These are phyloP conservation scores for Mitragyna speciosa DNA, from an alignment of 257 asterid genomes.

Conservation along the genomic window DNA sequence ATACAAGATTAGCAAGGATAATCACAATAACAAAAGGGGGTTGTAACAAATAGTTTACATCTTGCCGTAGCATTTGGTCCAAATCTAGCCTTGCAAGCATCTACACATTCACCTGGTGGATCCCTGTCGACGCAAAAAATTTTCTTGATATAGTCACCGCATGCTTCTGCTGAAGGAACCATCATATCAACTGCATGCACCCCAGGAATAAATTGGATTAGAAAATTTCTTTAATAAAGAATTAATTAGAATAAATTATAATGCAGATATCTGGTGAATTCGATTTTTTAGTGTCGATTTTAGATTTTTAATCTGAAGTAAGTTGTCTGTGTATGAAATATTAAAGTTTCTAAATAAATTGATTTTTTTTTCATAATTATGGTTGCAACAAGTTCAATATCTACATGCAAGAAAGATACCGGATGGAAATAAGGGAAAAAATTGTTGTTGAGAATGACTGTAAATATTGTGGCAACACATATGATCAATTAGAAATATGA, in stretches of 20 bases:
- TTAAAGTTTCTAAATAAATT: too few relatives aligned
- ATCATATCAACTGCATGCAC: neutral
- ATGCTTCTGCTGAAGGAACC: neutral
- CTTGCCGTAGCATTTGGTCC: neutral
- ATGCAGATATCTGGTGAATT: neutral
- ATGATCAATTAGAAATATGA: neutral
- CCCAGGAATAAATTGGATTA: neutral
- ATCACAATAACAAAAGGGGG: neutral
- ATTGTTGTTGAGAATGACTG: neutral
- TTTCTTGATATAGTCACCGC: neutral
- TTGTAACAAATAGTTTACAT: neutral
- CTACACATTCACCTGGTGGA: neutral
- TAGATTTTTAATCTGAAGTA: too few relatives aligned
- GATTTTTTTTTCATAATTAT: too few relatives aligned
- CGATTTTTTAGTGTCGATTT: neutral
- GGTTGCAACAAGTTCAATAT: neutral
- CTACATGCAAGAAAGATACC: neutral
- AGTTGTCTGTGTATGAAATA: too few relatives aligned
- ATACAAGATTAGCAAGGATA: neutral
- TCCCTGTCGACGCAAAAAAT: neutral
- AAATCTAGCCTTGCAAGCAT: neutral
- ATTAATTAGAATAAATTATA: too few relatives aligned
- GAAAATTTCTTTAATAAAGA: too few relatives aligned
- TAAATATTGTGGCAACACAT: neutral
- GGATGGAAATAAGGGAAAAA: neutral